Percentiles rank a stretch among this genome's conserved stretches.
Evolutionary conservation across 1,284 basidiomycete species (phyloP).

Genomic region (Irpex rosettiformis): DNA sequence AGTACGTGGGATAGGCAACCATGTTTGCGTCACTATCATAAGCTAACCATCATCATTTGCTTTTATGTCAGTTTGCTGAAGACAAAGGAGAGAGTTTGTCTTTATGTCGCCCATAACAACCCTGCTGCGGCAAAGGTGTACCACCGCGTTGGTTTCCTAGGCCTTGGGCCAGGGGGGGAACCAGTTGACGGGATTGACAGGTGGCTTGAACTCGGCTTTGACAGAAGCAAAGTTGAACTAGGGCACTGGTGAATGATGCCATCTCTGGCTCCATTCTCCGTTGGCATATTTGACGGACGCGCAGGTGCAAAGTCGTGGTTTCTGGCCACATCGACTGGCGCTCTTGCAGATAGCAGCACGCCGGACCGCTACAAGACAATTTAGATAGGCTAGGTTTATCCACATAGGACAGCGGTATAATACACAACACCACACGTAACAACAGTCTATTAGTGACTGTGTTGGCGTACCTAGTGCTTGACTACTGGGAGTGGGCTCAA

Average conservation of each 20-base stretch:
- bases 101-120: conserved; percentile 57
- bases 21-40: not conserved
- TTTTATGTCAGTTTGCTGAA: conserved; percentile 27
- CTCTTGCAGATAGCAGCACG: not conserved
- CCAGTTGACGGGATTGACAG: conserved; percentile 41
- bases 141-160: conserved; percentile 55
- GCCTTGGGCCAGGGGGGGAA: conserved; percentile 33
- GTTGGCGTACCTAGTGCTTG: not conserved
- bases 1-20: conserved; percentile 32
- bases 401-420: too few relatives aligned
- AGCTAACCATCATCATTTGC: not conserved
- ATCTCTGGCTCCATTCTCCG: not conserved
- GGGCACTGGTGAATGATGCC: conserved; percentile 51
- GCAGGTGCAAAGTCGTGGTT: not conserved
- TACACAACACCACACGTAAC: too few relatives aligned
- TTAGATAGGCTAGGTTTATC: too few relatives aligned
- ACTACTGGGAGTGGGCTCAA: too few relatives aligned
- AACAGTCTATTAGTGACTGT: not conserved
- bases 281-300: not conserved
- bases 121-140: conserved; percentile 53
- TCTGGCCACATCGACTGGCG: not conserved
- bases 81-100: conserved; percentile 41
- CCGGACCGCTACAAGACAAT: not conserved
- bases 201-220: conserved; percentile 64
- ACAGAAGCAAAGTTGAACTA: conserved; percentile 40